Evolutionary conservation across 2,329 filamentous ascomycete genomes (phyloP), one percentile per base, ranked within the genome.

Genomic region (Fusarium xyrophilum): DNA sequence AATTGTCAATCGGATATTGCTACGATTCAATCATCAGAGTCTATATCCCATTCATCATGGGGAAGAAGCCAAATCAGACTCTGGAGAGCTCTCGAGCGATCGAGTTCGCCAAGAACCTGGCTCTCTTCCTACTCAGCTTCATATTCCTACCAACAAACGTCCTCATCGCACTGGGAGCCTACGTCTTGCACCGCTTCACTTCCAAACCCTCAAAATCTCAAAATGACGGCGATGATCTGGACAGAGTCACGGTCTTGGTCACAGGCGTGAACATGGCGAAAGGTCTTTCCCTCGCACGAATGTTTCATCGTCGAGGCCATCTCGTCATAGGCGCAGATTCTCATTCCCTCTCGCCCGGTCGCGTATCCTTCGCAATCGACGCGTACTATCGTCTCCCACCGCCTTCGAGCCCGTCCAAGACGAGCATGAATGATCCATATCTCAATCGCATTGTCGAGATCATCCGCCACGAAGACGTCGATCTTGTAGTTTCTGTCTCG

Each of bases 181-280:
- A 62, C 9, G 21, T 75, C 3, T 69, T 40, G 51, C 40, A 60
- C 40, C 47, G 39, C 2, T 32, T 63, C 12, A 21, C 50, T 3
- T 53, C 56, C 7, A 42, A 25, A 17, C 4, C 23, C 21, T 10
- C 52, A 2, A n/a, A n/a, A 15, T 12, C 35, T 12, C 35, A 43
- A 1, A 10, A 66, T 58, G 56, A 43, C 10, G 32, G 44, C 15
- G 54, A 64, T 17, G 46, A 47, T 15, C 14, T 65, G 25, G 63
- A 66, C 30, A 63, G 35, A 21, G 71, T 73, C 56, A 91, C 85
- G 0, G 80, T 93, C 36, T 83, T 94, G 17, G 85, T 94, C 42
- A 93, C 91, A 0, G 91, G 91, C 4, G 83, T 93, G 5, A 87
- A 88, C 46, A 93, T 92, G 85, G 83, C 86, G 43, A 91, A 93